Conservation (phyloP, 306 rosid species). For the Quercus dentata region DNA sequence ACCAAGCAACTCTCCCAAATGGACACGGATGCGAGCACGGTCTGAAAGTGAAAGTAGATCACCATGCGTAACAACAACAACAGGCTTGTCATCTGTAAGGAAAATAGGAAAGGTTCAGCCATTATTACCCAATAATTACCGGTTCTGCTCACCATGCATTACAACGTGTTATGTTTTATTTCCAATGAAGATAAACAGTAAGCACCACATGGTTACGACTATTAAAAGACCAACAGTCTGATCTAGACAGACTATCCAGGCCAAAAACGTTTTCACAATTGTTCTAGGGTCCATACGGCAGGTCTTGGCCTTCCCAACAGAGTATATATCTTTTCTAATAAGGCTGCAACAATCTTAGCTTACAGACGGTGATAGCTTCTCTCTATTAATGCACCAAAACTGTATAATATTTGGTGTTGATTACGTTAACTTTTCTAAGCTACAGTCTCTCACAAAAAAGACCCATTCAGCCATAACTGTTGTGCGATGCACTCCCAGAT, state of each 20-base stretch:
- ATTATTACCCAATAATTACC: not conserved
- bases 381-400: not conserved
- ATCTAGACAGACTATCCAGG: not conserved
- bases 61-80: slow-evolving; percentile 76
- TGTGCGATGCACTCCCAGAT: no score
- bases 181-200: not conserved
- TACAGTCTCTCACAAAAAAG: not conserved
- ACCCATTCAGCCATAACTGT: not conserved
- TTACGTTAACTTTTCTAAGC: not conserved
- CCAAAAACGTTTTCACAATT: not conserved
- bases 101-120: slow-evolving; percentile 6
- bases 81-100: slow-evolving; percentile 81
- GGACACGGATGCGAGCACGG: slow-evolving; percentile 50
- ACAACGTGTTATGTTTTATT: not conserved
- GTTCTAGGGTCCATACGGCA: not conserved
- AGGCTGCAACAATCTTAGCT: not conserved
- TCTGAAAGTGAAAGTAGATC: slow-evolving; percentile 72
- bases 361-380: not conserved
- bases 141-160: not conserved
- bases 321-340: not conserved
- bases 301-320: not conserved
- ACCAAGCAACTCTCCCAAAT: slow-evolving; percentile 70
- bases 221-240: not conserved
- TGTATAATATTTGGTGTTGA: not conserved
- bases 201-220: not conserved